These are phyloP conservation scores for Pythium aquatile DNA, from an alignment of 352 stramenopile genomes.

Conservation along the genomic window DNA sequence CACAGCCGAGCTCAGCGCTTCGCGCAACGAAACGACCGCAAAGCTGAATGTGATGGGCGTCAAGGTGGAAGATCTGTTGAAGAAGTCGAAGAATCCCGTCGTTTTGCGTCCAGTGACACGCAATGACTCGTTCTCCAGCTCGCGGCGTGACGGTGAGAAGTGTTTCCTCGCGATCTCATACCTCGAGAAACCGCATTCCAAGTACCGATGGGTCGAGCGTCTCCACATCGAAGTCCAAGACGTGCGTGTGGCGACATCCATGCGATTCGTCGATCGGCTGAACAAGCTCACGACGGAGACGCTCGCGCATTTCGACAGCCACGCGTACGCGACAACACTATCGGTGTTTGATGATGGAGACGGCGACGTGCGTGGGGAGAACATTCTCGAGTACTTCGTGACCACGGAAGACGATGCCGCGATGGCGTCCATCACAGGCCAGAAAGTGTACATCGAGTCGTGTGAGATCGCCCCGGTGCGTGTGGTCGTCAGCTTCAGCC, in stretches of 20 bases:
- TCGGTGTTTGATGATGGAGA: slow-evolving; percentile 30
- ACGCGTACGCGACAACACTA: slow-evolving; percentile 51
- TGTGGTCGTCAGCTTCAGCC: slow-evolving; percentile 75
- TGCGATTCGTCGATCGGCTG: slow-evolving; percentile 77
- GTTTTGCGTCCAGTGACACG: slow-evolving; percentile 52
- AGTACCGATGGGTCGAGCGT: slow-evolving; percentile 70
- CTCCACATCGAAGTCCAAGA: slow-evolving; percentile 63
- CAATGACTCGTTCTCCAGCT: slow-evolving; percentile 18
- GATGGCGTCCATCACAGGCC: slow-evolving; percentile 71
- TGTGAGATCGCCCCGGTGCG: slow-evolving; percentile 69
- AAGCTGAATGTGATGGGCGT: slow-evolving; percentile 78
- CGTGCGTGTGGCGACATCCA: slow-evolving; percentile 69
- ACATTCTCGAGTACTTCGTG: slow-evolving; percentile 76
- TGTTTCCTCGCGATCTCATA: slow-evolving; percentile 74
- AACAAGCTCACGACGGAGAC: slow-evolving; percentile 61
- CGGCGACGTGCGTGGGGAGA: slow-evolving; percentile 30
- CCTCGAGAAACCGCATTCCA: slow-evolving; percentile 62
- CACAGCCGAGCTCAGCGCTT: slow-evolving; percentile 47
- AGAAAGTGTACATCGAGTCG: slow-evolving; percentile 75
- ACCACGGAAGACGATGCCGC: slow-evolving; percentile 44
- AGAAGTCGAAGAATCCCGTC: slow-evolving; percentile 58
- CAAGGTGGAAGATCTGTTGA: slow-evolving; percentile 68
- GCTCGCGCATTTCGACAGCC: slow-evolving; percentile 64
- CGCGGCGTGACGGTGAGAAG: slow-evolving; percentile 15
- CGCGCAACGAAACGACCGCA: slow-evolving; percentile 39